phyloP scores from a whole-genome alignment of 108 stramenopile species.

The Cyclotella distinguenda region DNA sequence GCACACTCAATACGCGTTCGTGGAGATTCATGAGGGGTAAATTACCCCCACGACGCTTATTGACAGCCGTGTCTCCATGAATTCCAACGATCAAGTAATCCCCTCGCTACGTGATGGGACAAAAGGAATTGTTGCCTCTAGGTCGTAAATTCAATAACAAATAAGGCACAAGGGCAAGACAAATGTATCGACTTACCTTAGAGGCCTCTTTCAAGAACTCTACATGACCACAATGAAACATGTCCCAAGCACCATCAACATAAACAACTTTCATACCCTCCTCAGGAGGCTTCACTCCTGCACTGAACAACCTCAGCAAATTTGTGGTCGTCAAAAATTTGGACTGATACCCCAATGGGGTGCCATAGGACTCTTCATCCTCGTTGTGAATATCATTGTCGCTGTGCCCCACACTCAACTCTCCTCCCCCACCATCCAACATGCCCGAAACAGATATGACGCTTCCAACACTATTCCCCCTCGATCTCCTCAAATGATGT shows the following conservation, averaged over 20 bases:
- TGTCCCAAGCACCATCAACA: slow-evolving; percentile 97
- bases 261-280: slow-evolving; percentile 90
- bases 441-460: slow-evolving; percentile 14
- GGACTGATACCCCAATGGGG: slow-evolving; percentile 61
- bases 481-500: slow-evolving; percentile 68
- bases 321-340: slow-evolving; percentile 93
- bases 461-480: slow-evolving; percentile 33
- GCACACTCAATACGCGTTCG: slow-evolving; percentile 93
- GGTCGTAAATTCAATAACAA: neutral
- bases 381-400: slow-evolving; percentile 45
- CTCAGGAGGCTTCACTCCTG: slow-evolving; percentile 81
- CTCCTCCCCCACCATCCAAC: slow-evolving; percentile 2
- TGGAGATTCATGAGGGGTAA: slow-evolving; percentile 94
- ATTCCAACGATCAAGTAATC: slow-evolving; percentile 98
- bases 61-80: slow-evolving; percentile 93
- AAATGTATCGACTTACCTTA: slow-evolving; percentile 44
- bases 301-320: slow-evolving; percentile 91
- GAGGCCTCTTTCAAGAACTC: slow-evolving; percentile 80
- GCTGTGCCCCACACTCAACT: slow-evolving; percentile 15
- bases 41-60: slow-evolving; percentile 77
- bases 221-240: slow-evolving; percentile 99
- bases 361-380: slow-evolving; percentile 10
- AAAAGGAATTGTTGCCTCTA: neutral
- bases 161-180: neutral
- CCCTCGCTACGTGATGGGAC: slow-evolving; percentile 54